These are phyloP conservation scores for Euphorbia peplus DNA, from an alignment of 345 rosid genomes.

Conservation along the genomic window DNA sequence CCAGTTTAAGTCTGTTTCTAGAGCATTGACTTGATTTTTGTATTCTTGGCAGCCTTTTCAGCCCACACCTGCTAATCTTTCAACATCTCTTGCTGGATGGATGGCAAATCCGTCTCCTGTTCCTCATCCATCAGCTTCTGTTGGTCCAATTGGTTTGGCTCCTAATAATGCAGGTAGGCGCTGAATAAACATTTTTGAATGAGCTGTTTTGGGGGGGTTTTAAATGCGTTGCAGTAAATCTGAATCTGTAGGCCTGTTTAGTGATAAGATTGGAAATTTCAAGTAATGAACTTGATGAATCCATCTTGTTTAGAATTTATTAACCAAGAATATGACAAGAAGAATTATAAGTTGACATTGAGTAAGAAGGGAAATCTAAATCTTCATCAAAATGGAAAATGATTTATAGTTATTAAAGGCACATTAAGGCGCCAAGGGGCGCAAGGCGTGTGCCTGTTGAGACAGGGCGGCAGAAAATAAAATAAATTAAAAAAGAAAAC, in stretches of 20 bases:
- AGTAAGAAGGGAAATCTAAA: background rate
- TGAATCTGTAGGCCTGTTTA: background rate
- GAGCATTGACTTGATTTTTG: slow-evolving; percentile 22
- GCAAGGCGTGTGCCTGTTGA: no score
- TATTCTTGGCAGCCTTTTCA: slow-evolving; percentile 59
- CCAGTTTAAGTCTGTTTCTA: slow-evolving; percentile 10
- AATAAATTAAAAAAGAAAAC: no score
- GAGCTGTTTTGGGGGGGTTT: background rate
- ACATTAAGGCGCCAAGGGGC: no score
- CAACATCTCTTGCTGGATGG: slow-evolving; percentile 73
- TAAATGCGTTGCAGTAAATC: background rate
- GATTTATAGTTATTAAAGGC: no score
- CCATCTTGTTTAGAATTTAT: background rate
- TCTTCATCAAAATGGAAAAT: background rate
- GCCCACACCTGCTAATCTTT: slow-evolving; percentile 57
- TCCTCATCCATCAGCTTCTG: slow-evolving; percentile 69
- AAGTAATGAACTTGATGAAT: background rate
- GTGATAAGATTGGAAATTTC: background rate
- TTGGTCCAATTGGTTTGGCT: slow-evolving; percentile 61
- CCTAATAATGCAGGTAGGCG: slow-evolving; percentile 61
- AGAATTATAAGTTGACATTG: background rate
- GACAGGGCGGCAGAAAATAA: no score
- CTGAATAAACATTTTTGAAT: background rate
- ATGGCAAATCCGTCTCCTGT: slow-evolving; percentile 70
- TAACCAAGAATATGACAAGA: background rate